Percentiles rank a stretch among this genome's conserved stretches.
Evolutionary conservation across 192 early-diverging fungal species (phyloP).

Genomic region (Glomus cerebriforme): DNA sequence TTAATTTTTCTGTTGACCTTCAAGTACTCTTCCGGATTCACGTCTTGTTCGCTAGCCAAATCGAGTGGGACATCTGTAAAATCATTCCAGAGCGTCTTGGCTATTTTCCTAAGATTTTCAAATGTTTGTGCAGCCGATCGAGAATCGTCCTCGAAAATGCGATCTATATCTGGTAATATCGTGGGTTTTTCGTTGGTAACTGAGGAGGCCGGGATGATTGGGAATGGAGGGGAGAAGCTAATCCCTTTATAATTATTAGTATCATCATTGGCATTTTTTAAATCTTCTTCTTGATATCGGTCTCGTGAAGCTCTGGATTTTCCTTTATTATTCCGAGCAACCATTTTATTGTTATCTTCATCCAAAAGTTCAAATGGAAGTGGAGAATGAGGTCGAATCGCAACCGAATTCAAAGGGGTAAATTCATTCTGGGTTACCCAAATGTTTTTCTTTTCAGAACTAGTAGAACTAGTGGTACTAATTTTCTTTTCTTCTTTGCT

Average conservation of each 20-base stretch:
- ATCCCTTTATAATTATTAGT: neutral
- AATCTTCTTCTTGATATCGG: neutral
- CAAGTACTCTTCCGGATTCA: neutral
- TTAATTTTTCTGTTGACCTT: neutral
- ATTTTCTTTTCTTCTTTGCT: too few relatives aligned
- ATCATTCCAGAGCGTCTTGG: neutral
- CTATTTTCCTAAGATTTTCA: neutral
- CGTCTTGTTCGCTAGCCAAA: neutral
- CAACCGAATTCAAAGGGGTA: neutral
- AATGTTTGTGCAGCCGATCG: neutral
- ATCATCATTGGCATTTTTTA: neutral
- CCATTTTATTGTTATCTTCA: neutral
- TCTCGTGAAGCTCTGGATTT: neutral
- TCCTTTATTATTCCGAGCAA: neutral
- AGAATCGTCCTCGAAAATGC: neutral
- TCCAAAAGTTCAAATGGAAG: neutral
- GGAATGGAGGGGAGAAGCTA: neutral
- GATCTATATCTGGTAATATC: too few relatives aligned
- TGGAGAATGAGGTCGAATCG: neutral
- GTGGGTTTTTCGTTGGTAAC: neutral
- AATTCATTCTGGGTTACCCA: neutral
- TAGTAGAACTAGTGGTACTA: neutral
- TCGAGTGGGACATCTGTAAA: neutral
- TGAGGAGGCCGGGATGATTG: neutral
- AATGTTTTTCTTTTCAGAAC: too few relatives aligned